Evolutionary conservation across 2,329 filamentous ascomycete species (phyloP), one percentile per base, ranked within the genome.

Genomic region (Rutstroemia sp.): DNA sequence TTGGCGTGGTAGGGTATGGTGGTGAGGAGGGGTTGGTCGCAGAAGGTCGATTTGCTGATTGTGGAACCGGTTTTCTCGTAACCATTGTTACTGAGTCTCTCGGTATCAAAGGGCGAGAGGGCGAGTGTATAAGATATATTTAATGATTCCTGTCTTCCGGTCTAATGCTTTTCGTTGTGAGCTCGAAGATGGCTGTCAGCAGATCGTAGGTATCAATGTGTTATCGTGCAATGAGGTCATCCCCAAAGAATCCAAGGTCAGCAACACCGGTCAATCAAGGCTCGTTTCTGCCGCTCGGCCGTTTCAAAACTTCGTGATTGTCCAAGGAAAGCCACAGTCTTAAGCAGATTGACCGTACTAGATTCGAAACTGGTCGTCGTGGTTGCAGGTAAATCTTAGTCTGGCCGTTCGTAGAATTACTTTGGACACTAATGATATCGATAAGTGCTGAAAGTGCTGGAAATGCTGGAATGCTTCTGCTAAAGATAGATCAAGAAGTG

Each of bases 21-120:
- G 62, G 58, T 30, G 19, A 45, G 16, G 53, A 55, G 38, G 53
- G 34, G 12, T 49, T 34, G 18, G 50, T 54, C 12, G 47, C 21
- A 16, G 58, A 25, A 25, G 58, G 56, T 5, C 57, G 58, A 61
- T 49, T 45, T 16, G 50, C 37, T 23, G 54, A 49, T 51, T 54
- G 56, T 23, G 66, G 61, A 21, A 68, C 53, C 25, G 67, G 67
- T 49, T 68, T 69, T 58, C 67, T 59, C 18, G 63, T 67, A 12
- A 67, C 65, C 66, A 68, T 69, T 18, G 27, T 56, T 25, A 38
- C 14, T 45, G 25, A 10, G 6, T 47, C 1, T 47, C 16, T 12
- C 25, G 14, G 23, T 6, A 25, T 14, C 16, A n/a, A 7, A 25
- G 21, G 3, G 14, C 19, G 23, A 25, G 12, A 45, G 6, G 16